phyloP scores from a whole-genome alignment of 1,139 yeast genomes.

The Yamadazyma siamensis region DNA sequence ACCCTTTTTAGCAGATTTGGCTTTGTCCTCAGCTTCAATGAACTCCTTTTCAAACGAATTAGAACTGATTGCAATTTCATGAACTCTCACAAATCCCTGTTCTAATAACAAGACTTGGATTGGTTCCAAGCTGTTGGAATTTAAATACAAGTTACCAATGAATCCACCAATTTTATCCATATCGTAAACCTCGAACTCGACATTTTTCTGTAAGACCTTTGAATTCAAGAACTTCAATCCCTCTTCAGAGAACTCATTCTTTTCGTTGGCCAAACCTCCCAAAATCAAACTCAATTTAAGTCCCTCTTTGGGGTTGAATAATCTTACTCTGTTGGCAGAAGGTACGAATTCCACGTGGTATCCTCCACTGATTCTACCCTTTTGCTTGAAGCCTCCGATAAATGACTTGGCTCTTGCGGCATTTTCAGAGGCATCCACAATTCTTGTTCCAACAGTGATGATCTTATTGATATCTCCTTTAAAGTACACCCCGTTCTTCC shows the following conservation, averaged over 20 bases:
- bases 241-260: constrained; percentile 44
- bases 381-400: constrained; percentile 65
- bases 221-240: constrained; percentile 56
- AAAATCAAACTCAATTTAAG: constrained; percentile 66
- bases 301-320: constrained; percentile 71
- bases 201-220: constrained; percentile 67
- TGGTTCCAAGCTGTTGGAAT: constrained; percentile 48
- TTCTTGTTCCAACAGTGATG: constrained; percentile 50
- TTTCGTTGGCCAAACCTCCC: constrained; percentile 66
- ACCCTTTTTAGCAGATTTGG: constrained; percentile 55
- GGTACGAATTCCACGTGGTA: constrained; percentile 68
- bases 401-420: constrained; percentile 71
- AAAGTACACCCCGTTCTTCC: constrained; percentile 58
- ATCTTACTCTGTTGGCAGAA: constrained; percentile 63
- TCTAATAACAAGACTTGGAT: constrained; percentile 60
- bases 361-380: constrained; percentile 58
- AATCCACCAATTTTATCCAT: constrained; percentile 81
- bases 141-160: constrained; percentile 64
- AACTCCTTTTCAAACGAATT: constrained; percentile 55
- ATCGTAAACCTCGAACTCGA: constrained; percentile 64
- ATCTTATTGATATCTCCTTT: constrained; percentile 47
- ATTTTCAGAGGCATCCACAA: constrained; percentile 79
- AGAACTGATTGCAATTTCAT: constrained; percentile 60
- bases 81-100: constrained; percentile 64
- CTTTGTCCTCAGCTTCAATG: constrained; percentile 59